These are phyloP conservation scores for Paecilomyces sp. DNA, from an alignment of 2,329 filamentous ascomycete species.

Conservation along the genomic window DNA sequence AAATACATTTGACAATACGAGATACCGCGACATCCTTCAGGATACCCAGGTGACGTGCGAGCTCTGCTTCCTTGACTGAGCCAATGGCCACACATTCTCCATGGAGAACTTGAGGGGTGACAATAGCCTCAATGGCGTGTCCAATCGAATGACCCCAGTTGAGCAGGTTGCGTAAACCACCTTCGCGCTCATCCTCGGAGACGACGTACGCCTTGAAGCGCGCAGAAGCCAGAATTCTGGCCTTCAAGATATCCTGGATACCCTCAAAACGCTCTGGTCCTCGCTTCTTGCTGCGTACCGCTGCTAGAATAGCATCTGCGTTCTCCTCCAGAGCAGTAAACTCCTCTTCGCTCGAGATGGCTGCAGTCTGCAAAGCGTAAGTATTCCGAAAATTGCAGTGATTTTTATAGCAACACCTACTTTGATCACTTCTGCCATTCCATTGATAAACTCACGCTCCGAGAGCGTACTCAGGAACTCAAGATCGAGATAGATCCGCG, in stretches of 20 bases:
- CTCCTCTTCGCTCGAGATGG: conserved; percentile 86
- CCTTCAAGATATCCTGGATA: conserved; percentile 64
- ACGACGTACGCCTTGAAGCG: conserved; percentile 91
- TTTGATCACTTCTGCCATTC: conserved; percentile 97
- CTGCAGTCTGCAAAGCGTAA: conserved; percentile 60
- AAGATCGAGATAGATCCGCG: conserved; percentile 89
- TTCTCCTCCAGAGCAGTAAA: conserved; percentile 79
- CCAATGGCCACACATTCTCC: conserved; percentile 95
- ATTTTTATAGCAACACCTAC: conserved; percentile 18
- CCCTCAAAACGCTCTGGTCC: conserved; percentile 57
- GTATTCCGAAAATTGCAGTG: neutral
- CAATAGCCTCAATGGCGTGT: conserved; percentile 89
- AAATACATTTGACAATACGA: conserved; percentile 82
- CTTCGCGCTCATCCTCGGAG: conserved; percentile 88
- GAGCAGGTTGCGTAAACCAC: conserved; percentile 83
- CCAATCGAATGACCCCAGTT: conserved; percentile 99
- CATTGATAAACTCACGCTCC: conserved; percentile 90
- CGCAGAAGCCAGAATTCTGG: conserved; percentile 83
- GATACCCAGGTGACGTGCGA: conserved; percentile 81
- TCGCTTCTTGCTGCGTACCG: conserved; percentile 54
- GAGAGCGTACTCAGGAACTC: conserved; percentile 86
- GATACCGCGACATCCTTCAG: conserved; percentile 82
- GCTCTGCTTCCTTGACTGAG: conserved; percentile 96
- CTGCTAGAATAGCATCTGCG: conserved; percentile 66
- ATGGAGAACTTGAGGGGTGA: conserved; percentile 91